Base-by-base conservation (phyloP, 2,329 filamentous ascomycete species). In the Botrytis deweyae region DNA sequence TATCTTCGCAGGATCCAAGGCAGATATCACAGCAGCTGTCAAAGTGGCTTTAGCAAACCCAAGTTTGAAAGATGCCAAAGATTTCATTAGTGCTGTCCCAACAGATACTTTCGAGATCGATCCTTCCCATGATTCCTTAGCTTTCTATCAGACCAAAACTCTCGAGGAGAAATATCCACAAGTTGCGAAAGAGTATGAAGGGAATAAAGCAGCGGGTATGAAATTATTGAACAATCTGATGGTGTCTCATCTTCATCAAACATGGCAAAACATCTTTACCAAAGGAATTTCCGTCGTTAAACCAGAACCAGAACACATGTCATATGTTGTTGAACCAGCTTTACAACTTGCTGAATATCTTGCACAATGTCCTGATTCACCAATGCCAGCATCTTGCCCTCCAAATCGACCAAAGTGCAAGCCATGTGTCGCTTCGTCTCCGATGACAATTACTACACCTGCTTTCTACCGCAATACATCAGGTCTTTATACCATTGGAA, bases 261-360 rank as follows among this genome's bases (percentile, higher is more conserved):
- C 90, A 18, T 98, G 96, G 89, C 94, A 97, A 80, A 93, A 91
- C 78, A 86, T 86, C 36, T 97, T 96, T 82, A 85, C 88, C 1
- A 86, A 88, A 58, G 95, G 96, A 44, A 91, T 98, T 73, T 88
- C 91, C 8, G 90, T 98, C 4, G 85, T 97, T 62, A 95, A 97
- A 81, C 94, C 95, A 0, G 86, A 92, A 33, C 88, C 93, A 1
- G 85, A 92, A 70, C 90, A 94, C 81, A 95, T 92, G 58, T 92
- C 92, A 1, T 87, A 89, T 25, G 86, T 97, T 78, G 87, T 94
- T 68, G 86, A 89, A 72, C 90, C 91, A 52, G 92, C 92, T 4
- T 84, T 91, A 72, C 87, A 91, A 62, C 87, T 98, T 42, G 95
- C 93, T 5, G 86, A 89, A 44, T 90, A 92, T 72, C 89, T 99